phyloP scores from a whole-genome alignment of 331 rosid species.

The Spiraea crenata region DNA sequence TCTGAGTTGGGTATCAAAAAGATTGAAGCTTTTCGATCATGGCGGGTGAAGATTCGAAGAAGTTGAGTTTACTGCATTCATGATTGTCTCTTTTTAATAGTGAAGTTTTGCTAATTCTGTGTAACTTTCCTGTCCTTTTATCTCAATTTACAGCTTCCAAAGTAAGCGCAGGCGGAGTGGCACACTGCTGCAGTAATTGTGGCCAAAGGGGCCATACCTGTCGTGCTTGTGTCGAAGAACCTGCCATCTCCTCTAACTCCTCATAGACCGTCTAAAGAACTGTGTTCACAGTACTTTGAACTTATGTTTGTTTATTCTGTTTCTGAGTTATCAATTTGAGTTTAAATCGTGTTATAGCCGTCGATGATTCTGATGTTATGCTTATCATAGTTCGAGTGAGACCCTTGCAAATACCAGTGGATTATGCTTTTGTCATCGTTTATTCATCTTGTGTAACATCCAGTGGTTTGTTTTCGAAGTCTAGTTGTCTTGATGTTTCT shows the following conservation, averaged over 20 bases:
- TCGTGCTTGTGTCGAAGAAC: background rate
- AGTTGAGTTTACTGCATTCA: background rate
- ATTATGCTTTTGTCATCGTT: too few species aligned
- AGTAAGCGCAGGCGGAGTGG: too few species aligned
- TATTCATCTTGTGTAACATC: background rate
- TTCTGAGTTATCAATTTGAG: too few species aligned
- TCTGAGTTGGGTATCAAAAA: background rate
- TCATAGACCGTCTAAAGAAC: background rate
- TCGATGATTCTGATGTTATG: too few species aligned
- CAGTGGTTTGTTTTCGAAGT: background rate
- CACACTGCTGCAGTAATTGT: conserved; percentile 7
- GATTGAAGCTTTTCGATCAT: background rate
- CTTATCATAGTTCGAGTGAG: too few species aligned
- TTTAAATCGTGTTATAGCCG: too few species aligned
- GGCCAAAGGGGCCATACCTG: conserved; percentile 2
- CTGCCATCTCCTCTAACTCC: background rate
- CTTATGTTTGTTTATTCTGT: too few species aligned
- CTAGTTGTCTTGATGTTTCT: background rate
- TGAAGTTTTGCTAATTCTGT: background rate
- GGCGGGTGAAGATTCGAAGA: background rate
- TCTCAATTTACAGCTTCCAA: background rate
- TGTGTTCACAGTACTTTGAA: too few species aligned
- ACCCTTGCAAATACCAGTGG: too few species aligned
- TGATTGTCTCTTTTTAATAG: background rate
- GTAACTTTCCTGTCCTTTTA: background rate